Base-by-base conservation (phyloP, 2,329 filamentous ascomycete genomes). In the Tetracladium maxilliforme region DNA sequence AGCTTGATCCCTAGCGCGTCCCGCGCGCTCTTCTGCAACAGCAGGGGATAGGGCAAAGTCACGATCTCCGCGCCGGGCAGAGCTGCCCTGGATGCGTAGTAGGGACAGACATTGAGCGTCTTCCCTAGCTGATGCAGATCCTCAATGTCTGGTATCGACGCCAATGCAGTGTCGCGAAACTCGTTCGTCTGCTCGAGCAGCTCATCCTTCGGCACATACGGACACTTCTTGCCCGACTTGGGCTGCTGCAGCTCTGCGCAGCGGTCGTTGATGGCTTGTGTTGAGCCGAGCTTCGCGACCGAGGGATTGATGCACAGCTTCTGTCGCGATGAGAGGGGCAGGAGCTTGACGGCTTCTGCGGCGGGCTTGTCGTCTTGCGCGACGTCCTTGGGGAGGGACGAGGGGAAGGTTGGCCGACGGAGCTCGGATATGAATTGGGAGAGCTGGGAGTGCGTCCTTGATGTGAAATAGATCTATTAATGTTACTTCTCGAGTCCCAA, bases 61-160 rank as follows among this genome's bases (percentile, higher is more conserved):
- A 98, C 65, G 26, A 98, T 83, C 60, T 94, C 86, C 20, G 82
- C 78, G 7, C 76, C 68, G 11, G 75, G 71, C n/a, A 92, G 74
- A 1, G 81, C 79, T 4, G 78, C 66, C 24, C 90, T 67, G 0
- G 87, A 87, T n/a, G 87, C 86, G 49, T 98, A 98, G 47, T 98
- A 98, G 0, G 90, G 87, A 44, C 90, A 98, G 5, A 95, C 67
- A 0, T 74, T 70, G 16, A 94, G 58, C 24, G 74, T 68, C 39
- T 75, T 80, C 4, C 90, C 90, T 2, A 95, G 56, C 10, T 60
- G 58, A 12, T 76, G 75, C 19, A 95, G 60, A 39, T 98, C 90
- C 47, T 98, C 90, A 28, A 98, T 95, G 41, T 98, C 90, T 3
- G 81, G 77, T 6, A 98, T 66, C 1, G 70, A 83, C 1, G 90